Percentiles rank a stretch among this genome's conserved stretches.
These are phyloP conservation scores for Teratosphaeria nubilosa DNA, from an alignment of 2,329 filamentous ascomycete species.

Conservation along the genomic window DNA sequence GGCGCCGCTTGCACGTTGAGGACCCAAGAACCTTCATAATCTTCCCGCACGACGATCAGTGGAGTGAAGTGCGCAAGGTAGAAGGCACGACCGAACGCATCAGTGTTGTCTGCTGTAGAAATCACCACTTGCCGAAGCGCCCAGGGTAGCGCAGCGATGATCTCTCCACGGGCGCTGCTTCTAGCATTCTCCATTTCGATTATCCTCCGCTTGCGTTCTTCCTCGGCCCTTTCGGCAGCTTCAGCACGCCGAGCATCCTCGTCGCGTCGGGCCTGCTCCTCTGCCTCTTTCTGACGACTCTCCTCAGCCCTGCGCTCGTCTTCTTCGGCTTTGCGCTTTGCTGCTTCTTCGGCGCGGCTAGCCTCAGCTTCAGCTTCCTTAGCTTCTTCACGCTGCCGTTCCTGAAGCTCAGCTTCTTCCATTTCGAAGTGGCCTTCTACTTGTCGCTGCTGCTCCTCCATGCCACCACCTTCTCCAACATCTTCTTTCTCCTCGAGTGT, in stretches of 20 bases:
- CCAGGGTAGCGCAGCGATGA: constrained; percentile 17
- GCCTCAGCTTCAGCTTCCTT: constrained; percentile 16
- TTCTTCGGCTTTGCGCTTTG: constrained; percentile 13
- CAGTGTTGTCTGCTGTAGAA: constrained; percentile 9
- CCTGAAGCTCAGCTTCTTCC: constrained; percentile 9
- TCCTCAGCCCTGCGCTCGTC: constrained; percentile 15
- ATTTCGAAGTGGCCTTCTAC: constrained; percentile 7
- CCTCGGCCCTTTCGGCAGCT: constrained; percentile 12
- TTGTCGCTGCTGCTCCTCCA: constrained; percentile 5
- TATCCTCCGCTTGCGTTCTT: constrained; percentile 11
- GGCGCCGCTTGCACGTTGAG: constrained; percentile 23
- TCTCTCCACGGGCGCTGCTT: constrained; percentile 8
- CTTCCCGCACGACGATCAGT: constrained; percentile 14
- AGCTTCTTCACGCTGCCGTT: constrained; percentile 11
- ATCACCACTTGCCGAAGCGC: constrained; percentile 13
- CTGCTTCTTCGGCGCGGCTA: constrained; percentile 13
- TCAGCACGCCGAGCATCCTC: constrained; percentile 2
- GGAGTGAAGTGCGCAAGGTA: constrained; percentile 16
- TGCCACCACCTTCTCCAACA: constrained; percentile 4
- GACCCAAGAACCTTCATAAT: constrained; percentile 12
- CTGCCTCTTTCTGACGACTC: constrained; percentile 7
- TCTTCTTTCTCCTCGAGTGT: constrained; percentile 15
- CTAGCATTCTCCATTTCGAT: constrained; percentile 14
- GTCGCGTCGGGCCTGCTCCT: constrained; percentile 5
- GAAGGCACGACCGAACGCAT: constrained; percentile 7